These are phyloP conservation scores for Eucalyptus virginea DNA, from an alignment of 345 rosid genomes.

Conservation along the genomic window DNA sequence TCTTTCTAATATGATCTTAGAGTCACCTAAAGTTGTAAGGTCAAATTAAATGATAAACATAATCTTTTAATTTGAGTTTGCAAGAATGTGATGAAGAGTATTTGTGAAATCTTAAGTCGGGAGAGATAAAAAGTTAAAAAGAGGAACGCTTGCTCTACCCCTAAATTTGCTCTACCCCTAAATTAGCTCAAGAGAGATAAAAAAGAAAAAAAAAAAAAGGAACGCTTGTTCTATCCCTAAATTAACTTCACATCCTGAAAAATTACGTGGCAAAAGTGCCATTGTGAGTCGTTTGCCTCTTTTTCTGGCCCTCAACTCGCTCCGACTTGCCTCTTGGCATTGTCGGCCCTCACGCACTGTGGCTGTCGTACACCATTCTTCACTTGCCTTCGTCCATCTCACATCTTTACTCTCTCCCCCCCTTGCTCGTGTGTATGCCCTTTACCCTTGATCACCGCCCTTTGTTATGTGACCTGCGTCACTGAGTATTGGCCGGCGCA, in stretches of 20 bases:
- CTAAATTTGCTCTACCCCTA: not conserved
- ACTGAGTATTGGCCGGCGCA: not conserved
- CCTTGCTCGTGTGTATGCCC: too few species aligned
- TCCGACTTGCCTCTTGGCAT: not conserved
- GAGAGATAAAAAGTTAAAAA: not conserved
- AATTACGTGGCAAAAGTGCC: not conserved
- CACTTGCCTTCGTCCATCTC: not conserved
- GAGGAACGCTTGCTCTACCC: not conserved
- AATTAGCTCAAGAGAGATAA: too few species aligned
- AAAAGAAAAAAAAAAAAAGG: too few species aligned
- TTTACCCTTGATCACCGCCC: not conserved
- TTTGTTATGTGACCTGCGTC: not conserved
- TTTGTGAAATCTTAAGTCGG: not conserved
- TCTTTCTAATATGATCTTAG: not conserved
- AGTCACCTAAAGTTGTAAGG: not conserved
- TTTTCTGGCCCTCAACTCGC: not conserved
- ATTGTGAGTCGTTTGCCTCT: not conserved
- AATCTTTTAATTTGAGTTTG: not conserved
- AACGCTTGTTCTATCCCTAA: not conserved
- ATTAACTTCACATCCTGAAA: not conserved
- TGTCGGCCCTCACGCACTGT: not conserved
- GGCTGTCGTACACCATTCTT: rapidly evolving
- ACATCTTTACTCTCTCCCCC: not conserved
- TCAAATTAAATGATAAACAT: not conserved
- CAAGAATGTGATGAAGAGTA: not conserved